Evolutionary conservation across 2,329 filamentous ascomycete species (phyloP).

Genomic region (Fusarium vanettenii): DNA sequence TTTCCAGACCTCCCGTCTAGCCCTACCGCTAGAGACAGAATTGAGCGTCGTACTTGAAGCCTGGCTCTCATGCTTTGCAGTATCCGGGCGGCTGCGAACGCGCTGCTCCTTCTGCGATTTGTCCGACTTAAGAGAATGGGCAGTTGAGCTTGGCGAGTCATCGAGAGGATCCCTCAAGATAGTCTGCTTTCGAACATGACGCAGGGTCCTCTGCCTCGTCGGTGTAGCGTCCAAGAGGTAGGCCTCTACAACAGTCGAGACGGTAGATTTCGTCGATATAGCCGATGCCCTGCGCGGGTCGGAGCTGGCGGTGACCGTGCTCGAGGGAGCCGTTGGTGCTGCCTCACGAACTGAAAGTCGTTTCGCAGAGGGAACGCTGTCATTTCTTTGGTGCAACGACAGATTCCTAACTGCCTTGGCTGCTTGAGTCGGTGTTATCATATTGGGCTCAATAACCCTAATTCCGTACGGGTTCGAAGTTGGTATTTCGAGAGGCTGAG

Average conservation of each 20-base stretch:
- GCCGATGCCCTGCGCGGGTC: constrained; percentile 63
- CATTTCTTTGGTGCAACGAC: constrained; percentile 57
- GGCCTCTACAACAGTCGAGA: constrained; percentile 69
- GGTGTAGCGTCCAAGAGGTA: constrained; percentile 63
- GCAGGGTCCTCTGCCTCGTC: constrained; percentile 65
- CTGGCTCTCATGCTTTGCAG: constrained; percentile 58
- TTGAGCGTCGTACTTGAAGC: constrained; percentile 61
- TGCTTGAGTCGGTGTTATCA: constrained; percentile 63
- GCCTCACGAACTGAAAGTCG: constrained; percentile 40
- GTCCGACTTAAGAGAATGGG: constrained; percentile 20
- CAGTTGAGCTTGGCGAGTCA: constrained; percentile 15
- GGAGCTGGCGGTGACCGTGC: constrained; percentile 54
- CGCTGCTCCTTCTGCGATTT: constrained; percentile 44
- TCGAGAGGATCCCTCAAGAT: constrained; percentile 59
- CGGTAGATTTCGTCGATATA: constrained; percentile 65
- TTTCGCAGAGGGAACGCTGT: constrained; percentile 32
- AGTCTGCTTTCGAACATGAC: constrained; percentile 69
- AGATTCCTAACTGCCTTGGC: constrained; percentile 61
- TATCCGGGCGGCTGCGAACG: constrained; percentile 42
- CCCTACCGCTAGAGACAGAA: constrained; percentile 64
- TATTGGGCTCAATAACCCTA: constrained; percentile 61
- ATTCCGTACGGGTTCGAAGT: constrained; percentile 42
- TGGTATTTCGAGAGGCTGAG: constrained; percentile 41
- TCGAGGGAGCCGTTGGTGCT: constrained; percentile 47
- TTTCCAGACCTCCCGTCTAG: constrained; percentile 69